phyloP scores from a whole-genome alignment of 768 basidiomycete species.

The Lactarius hengduanensis region DNA sequence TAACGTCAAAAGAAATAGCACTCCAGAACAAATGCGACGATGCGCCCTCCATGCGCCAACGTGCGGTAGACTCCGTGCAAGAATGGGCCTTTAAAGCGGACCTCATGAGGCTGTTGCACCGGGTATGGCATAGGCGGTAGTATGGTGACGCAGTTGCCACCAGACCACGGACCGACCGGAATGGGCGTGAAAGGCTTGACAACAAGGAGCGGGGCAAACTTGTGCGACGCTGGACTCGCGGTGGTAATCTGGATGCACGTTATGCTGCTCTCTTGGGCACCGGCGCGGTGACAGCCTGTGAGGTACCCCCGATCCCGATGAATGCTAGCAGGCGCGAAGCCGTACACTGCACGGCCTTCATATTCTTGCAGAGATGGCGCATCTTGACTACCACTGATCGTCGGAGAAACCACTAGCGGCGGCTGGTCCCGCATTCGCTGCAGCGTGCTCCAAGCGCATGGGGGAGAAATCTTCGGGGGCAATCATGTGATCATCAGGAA shows the following conservation, averaged over 20 bases:
- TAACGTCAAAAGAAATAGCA: too few relatives aligned
- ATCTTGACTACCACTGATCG: constrained; percentile 15
- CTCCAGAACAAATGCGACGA: too few relatives aligned
- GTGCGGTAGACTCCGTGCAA: too few relatives aligned
- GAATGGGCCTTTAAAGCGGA: too few relatives aligned
- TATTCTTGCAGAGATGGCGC: constrained; percentile 26
- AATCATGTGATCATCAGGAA: constrained; percentile 5
- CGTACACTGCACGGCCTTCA: constrained; percentile 20
- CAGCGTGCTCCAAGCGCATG: constrained; percentile 21
- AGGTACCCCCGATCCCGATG: constrained; percentile 16
- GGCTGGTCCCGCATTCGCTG: neutral
- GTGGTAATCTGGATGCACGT: constrained; percentile 8
- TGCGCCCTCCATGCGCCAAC: too few relatives aligned
- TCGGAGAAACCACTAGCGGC: neutral
- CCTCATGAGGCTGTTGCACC: too few relatives aligned
- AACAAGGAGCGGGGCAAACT: too few relatives aligned
- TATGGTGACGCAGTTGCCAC: too few relatives aligned
- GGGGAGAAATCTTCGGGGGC: constrained; percentile 19
- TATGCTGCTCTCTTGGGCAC: neutral
- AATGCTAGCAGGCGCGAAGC: constrained; percentile 16
- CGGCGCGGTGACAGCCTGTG: constrained; percentile 3
- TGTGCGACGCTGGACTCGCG: too few relatives aligned
- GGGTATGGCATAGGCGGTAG: too few relatives aligned
- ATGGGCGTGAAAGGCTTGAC: too few relatives aligned
- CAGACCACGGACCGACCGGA: too few relatives aligned